Evolutionary conservation across 2,329 filamentous ascomycete species (phyloP).

Genomic region (Teratosphaeria zuluensis): DNA sequence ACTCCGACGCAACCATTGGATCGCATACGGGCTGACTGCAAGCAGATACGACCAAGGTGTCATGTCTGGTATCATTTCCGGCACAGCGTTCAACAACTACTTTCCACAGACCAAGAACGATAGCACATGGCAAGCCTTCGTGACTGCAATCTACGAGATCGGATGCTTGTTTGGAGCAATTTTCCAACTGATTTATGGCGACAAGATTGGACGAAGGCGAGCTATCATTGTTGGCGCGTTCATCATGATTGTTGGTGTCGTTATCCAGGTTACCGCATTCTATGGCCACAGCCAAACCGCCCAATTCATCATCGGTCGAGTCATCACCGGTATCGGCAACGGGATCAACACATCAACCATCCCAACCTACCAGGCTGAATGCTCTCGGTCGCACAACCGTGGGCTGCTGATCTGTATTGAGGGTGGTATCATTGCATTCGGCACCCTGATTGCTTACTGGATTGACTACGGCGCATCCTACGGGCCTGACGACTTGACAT

Average conservation of each 20-base stretch:
- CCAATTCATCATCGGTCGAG: conserved; percentile 45
- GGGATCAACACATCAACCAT: conserved; percentile 48
- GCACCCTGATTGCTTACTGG: conserved; percentile 44
- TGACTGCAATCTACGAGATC: conserved; percentile 45
- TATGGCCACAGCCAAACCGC: conserved; percentile 28
- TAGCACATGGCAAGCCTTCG: conserved; percentile 41
- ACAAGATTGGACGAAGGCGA: conserved; percentile 33
- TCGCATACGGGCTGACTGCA: neutral
- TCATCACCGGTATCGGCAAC: conserved; percentile 45
- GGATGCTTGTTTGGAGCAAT: conserved; percentile 38
- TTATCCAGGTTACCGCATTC: conserved; percentile 30
- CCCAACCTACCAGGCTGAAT: conserved; percentile 46
- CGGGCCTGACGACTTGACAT: conserved; percentile 27
- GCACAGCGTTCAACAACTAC: conserved; percentile 23
- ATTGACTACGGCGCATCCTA: conserved; percentile 36
- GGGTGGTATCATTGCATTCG: conserved; percentile 43
- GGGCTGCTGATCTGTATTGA: conserved; percentile 53
- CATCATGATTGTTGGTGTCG: conserved; percentile 35
- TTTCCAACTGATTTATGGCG: conserved; percentile 29
- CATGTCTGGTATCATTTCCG: conserved; percentile 27
- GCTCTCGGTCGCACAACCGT: conserved; percentile 46
- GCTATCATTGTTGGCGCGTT: conserved; percentile 33
- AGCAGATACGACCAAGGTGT: conserved; percentile 8
- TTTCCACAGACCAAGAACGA: conserved; percentile 33
- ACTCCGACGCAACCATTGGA: neutral